These are phyloP conservation scores for Aspergillus terreus DNA, from an alignment of 2,329 filamentous ascomycete genomes.

Conservation along the genomic window DNA sequence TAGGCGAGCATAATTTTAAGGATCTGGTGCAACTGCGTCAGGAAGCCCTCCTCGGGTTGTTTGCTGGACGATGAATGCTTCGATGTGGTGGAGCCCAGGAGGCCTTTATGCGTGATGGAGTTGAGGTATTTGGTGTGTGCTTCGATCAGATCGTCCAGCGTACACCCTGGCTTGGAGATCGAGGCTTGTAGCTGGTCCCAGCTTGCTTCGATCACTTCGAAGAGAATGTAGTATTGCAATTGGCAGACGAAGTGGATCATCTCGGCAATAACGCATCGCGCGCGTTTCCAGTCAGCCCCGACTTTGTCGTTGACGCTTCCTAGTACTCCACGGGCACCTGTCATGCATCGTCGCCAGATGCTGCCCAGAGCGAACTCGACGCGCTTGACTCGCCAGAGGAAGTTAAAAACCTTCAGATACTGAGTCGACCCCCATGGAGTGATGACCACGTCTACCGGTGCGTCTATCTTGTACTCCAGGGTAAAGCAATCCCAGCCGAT, in stretches of 20 bases:
- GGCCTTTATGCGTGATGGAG: conserved; percentile 91
- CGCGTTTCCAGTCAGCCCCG: conserved; percentile 80
- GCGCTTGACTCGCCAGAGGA: conserved; percentile 95
- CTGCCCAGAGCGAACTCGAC: conserved; percentile 90
- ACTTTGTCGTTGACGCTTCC: conserved; percentile 70
- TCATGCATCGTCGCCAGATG: conserved; percentile 95
- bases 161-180: conserved; percentile 79
- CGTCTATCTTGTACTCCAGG: conserved; percentile 95
- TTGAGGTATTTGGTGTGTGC: conserved; percentile 89
- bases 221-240: conserved; percentile 96
- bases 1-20: conserved; percentile 92
- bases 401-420: conserved; percentile 99
- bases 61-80: conserved; percentile 29
- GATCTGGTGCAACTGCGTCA: conserved; percentile 86
- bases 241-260: conserved; percentile 99
- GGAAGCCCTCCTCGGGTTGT: conserved; percentile 71
- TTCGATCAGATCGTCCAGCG: conserved; percentile 88
- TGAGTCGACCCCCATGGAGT: conserved; percentile 94
- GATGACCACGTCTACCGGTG: conserved; percentile 93
- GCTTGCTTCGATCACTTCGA: conserved; percentile 94
- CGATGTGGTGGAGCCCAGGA: conserved; percentile 66
- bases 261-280: conserved; percentile 83
- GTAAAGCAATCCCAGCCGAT: conserved; percentile 99
- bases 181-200: conserved; percentile 87
- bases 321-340: conserved; percentile 85